Base-by-base conservation (phyloP, 768 basidiomycete species). In the Rhodosporidiobolus sp. region DNA sequence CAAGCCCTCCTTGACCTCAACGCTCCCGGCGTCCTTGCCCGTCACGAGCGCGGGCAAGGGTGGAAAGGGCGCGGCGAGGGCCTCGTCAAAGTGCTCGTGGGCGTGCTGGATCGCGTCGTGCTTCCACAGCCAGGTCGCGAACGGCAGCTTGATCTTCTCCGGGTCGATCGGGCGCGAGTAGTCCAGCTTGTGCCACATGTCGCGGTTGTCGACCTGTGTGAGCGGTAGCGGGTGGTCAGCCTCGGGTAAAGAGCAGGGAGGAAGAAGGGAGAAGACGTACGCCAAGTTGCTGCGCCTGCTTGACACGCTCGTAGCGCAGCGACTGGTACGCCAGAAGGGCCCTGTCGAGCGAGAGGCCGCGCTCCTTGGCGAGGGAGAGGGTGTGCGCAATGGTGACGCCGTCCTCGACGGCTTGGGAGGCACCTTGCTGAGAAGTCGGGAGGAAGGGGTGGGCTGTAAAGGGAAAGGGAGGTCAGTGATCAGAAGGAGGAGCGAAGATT, bases 371-470 rank as follows among this genome's bases (percentile, higher is more conserved):
- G 49, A 78, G 61, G n/a, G 75, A 69, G 30, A 78, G 73, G 14
- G 67, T 43, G 34, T 74, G 70, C 2, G 77, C 78, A 67, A 79
- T 68, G 22, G 76, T 72, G 30, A 78, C 76, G 63, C 76, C 78
- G 62, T 79, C 76, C 60, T 79, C 78, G 63, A 79, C 55, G 2
- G 77, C 78, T 43, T 77, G 77, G 22, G 70, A 70, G 1, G 77
- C 78, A 16, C 78, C 78, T 45, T 78, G 78, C 43, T 73, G 69
- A 48, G 77, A 78, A 26, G 78, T 79, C 22, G 81, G 78, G 11
- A 81, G 77, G 70, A 79, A 80, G 34, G 79, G 70, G 73, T 81
- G 82, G 10, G 63, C 64, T 54, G 64, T n/a, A n/a, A 38, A 22
- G 16, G 19, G 46, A 14, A 0, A 4, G 46, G 24, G 28, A 3